Base-by-base conservation (phyloP, 371 early-diverging fungal species). In the Mucor plumbeus region DNA sequence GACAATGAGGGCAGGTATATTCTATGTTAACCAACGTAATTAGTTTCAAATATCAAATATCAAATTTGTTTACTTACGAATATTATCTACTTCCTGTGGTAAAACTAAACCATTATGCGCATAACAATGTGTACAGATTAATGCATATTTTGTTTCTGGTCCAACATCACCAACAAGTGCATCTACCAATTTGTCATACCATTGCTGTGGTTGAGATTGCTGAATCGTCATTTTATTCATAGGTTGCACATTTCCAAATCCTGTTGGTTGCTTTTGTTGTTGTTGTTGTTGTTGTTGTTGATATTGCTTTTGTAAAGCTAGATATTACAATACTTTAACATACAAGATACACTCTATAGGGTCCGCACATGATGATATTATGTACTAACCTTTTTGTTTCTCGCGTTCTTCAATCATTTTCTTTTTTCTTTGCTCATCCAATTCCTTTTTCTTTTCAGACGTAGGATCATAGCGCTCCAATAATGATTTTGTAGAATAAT, bases 41-140 rank as follows among this genome's bases (percentile, higher is more conserved):
- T 21, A n/a, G 14, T 54, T 3, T 26, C 15, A 13, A 53, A 53
- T n/a, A 4, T 8, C 0, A 10, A 10, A 26, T 14, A 13, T 14
- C 0, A 21, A 5, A 17, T 47, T 2, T 17, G 21, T 10, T 2
- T 55, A 72, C 84, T 84, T 86, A 90, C 90, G 87, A 61, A 88
- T 84, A 33, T 74, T 79, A 9, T 88, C 80, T 57, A 90, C 86
- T 54, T 94, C 94, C 14, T 91, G 85, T 9, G 93, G 92, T 60
- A 92, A 80, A 14, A 90, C 93, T 38, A 97, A 82, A 0, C 97
- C 98, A 75, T 96, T 96, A 78, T 97, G 97, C 5, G 89, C 85
- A 69, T 85, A 92, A 81, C 98, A 97, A 39, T 86, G 82, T 39
- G 87, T 83, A 70, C 98, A 97, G 36, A 97, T 91, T 36, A 97